phyloP scores from a whole-genome alignment of 305 asterid genomes.

The Ruellia speciosa region DNA sequence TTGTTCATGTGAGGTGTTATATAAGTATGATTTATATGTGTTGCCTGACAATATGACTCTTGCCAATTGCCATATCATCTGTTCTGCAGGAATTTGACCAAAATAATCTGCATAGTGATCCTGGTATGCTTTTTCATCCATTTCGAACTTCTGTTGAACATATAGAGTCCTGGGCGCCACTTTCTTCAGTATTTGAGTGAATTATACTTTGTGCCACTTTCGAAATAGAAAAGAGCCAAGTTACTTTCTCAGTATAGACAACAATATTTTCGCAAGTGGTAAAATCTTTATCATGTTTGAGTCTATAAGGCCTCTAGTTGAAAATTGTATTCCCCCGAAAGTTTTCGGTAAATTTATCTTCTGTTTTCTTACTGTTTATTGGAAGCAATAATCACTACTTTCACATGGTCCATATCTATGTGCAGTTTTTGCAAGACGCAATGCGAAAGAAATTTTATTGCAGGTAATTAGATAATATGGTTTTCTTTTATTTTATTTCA shows the following conservation, averaged over 20 bases:
- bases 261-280: no score
- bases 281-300: not conserved
- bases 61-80: constrained; percentile 15
- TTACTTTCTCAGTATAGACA: no score
- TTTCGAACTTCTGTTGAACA: constrained; percentile 2
- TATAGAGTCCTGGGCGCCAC: not conserved
- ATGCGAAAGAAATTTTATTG: constrained; percentile 68
- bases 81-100: constrained; percentile 42
- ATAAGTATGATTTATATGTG: constrained; percentile 4
- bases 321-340: not conserved
- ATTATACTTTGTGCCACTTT: no score
- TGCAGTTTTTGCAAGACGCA: constrained; percentile 62
- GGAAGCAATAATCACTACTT: not conserved
- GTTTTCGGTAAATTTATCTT: no score
- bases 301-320: not conserved
- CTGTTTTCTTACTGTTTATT: constrained; percentile 1
- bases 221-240: no score
- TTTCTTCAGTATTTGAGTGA: no score
- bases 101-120: constrained; percentile 46
- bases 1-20: constrained; percentile 1
- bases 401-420: constrained; percentile 14
- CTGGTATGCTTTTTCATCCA: constrained; percentile 39
- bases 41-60: constrained; percentile 7
- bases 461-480: constrained; percentile 49
- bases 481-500: not conserved